A percentile compares a stretch with the other conserved stretches of the same genome.
Conservation (phyloP, 2,329 filamentous ascomycete species). For the Monilinia fructigena region DNA sequence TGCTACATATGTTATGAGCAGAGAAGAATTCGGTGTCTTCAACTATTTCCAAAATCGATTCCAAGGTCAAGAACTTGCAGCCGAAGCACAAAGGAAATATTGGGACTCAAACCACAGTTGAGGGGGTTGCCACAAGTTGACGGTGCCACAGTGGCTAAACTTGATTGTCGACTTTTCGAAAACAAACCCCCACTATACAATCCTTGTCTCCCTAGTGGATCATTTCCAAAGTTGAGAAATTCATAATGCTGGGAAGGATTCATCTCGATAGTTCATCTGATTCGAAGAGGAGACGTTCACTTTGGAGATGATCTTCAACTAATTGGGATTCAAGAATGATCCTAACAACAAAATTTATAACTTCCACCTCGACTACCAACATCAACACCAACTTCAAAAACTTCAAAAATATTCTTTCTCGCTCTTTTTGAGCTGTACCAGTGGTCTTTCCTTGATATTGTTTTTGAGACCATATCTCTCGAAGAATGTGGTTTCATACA, state of each 20-base stretch:
- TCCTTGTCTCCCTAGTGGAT: background rate
- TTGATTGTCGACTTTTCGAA: conserved; percentile 6
- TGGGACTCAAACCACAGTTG: conserved; percentile 47
- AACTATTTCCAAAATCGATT: conserved; percentile 77
- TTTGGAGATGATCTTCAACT: background rate
- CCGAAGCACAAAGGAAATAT: conserved; percentile 51
- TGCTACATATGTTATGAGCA: conserved; percentile 68
- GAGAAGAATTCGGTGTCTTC: conserved; percentile 81
- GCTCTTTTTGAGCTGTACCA: background rate
- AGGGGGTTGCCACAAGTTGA: conserved; percentile 7
- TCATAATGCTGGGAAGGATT: conserved; percentile 11
- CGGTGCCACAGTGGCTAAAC: conserved; percentile 12
- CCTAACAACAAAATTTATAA: background rate
- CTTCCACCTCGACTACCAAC: too few species aligned
- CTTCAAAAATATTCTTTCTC: conserved; percentile 9
- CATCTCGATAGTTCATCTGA: background rate
- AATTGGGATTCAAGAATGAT: background rate
- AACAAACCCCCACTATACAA: background rate
- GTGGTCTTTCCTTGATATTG: conserved; percentile 23
- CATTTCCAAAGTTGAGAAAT: background rate
- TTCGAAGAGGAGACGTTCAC: conserved; percentile 1
- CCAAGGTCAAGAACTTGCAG: conserved; percentile 49
- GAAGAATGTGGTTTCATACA: background rate
- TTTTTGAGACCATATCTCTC: conserved; percentile 14
- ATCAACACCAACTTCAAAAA: background rate